phyloP scores from a whole-genome alignment of 257 asterid genomes.

The Solanum lycopersicoides region DNA sequence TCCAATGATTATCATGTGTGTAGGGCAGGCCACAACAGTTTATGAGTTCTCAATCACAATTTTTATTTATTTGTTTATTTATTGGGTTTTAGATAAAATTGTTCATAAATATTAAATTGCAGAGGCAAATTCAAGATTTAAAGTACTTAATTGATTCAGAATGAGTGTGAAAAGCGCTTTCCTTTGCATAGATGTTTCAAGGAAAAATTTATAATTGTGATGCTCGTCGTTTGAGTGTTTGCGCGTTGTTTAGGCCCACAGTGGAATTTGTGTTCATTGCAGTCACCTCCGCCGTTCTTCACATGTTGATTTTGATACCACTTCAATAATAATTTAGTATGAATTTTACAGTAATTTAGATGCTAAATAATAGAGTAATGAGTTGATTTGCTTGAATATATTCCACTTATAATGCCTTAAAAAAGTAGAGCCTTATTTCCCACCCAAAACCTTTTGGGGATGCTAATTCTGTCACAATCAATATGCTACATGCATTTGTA shows the following conservation, averaged over 20 bases:
- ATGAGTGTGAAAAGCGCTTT: background rate
- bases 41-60: background rate
- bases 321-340: background rate
- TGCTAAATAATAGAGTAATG: background rate
- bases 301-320: background rate
- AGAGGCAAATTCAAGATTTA: background rate
- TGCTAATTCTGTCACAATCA: background rate
- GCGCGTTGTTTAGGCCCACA: background rate
- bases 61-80: background rate
- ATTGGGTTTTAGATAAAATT: background rate
- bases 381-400: background rate
- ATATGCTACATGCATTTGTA: background rate
- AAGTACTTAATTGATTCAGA: no score
- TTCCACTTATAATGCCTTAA: background rate
- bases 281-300: background rate
- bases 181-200: background rate
- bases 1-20: background rate
- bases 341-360: background rate
- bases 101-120: background rate
- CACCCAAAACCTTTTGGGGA: background rate
- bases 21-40: background rate
- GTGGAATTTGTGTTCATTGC: background rate
- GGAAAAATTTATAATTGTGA: background rate
- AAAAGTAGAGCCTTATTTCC: background rate
- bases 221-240: background rate